phyloP scores from a whole-genome alignment of 495 filamentous ascomycete species.

The Annulohypoxylon nitens region DNA sequence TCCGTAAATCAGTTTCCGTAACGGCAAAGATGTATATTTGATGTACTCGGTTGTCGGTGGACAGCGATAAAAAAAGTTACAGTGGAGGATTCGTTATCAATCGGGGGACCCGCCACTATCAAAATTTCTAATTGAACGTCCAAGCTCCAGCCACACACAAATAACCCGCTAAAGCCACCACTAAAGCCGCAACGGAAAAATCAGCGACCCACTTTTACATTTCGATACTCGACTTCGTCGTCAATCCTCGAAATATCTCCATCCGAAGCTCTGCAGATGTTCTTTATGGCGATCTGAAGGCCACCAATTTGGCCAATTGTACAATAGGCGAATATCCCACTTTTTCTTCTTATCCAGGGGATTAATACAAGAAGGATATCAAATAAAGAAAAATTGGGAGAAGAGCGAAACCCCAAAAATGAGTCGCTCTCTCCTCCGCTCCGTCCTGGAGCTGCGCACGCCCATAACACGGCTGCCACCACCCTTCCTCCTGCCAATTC shows the following conservation, averaged over 20 bases:
- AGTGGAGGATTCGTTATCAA: constrained; percentile 29
- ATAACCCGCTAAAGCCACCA: constrained; percentile 7
- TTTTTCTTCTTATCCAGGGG: no score
- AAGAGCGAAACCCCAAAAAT: constrained; percentile 38
- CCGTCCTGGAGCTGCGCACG: constrained; percentile 61
- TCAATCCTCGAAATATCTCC: constrained; percentile 29
- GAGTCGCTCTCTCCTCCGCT: constrained; percentile 62
- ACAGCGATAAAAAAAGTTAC: constrained; percentile 45
- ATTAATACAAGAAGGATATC: no score
- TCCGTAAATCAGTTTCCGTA: background rate
- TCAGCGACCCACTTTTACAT: constrained; percentile 46
- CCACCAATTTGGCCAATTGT: constrained; percentile 22
- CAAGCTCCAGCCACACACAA: constrained; percentile 41
- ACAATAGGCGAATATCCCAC: background rate
- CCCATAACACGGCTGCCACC: constrained; percentile 53
- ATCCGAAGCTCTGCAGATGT: constrained; percentile 16
- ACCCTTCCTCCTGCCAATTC: constrained; percentile 52
- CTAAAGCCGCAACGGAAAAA: constrained; percentile 27
- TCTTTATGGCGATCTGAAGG: constrained; percentile 10
- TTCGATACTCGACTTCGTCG: constrained; percentile 32
- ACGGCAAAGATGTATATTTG: background rate
- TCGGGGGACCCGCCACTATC: constrained; percentile 36
- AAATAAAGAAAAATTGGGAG: background rate
- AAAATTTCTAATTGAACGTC: constrained; percentile 25
- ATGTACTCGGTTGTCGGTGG: constrained; percentile 1